Evolutionary conservation across 371 early-diverging fungal species (phyloP).

Genomic region (Conidiobolus incongruus): DNA sequence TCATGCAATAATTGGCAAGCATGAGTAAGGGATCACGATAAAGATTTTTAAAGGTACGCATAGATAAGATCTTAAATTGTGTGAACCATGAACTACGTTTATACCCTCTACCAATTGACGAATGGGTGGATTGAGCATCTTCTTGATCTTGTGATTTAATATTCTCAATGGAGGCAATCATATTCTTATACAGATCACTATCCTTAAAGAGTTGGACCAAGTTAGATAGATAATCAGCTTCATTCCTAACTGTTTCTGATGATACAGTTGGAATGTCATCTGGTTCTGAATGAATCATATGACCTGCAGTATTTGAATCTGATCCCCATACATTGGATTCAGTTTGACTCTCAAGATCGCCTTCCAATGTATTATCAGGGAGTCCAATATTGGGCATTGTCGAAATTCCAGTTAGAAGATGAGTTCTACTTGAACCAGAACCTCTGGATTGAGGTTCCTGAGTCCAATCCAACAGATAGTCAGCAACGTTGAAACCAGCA

Average conservation of each 20-base stretch:
- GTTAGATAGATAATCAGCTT: too few species aligned
- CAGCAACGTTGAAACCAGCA: constrained; percentile 80
- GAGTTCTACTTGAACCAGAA: neutral
- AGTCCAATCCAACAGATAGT: constrained; percentile 62
- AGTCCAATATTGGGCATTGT: too few species aligned
- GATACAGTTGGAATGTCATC: neutral
- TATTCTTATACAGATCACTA: too few species aligned
- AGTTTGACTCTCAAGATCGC: too few species aligned
- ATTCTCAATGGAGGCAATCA: too few species aligned
- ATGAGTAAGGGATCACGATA: constrained; percentile 72
- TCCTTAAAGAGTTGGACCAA: too few species aligned
- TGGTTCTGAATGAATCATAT: neutral
- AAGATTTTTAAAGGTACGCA: constrained; percentile 65
- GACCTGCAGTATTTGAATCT: neutral
- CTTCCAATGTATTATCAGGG: too few species aligned
- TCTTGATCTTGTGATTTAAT: too few species aligned
- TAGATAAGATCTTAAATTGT: constrained; percentile 60
- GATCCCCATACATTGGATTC: too few species aligned
- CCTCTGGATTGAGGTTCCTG: constrained; percentile 3
- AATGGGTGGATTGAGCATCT: constrained; percentile 2
- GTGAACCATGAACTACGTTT: constrained; percentile 41
- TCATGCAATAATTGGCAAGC: constrained; percentile 57
- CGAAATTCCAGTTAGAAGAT: too few species aligned
- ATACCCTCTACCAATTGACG: constrained; percentile 12
- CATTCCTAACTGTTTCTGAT: too few species aligned